Percentiles rank a stretch among this genome's conserved stretches.
Evolutionary conservation across 2,329 filamentous ascomycete genomes (phyloP).

Genomic region (Trichoderma breve): DNA sequence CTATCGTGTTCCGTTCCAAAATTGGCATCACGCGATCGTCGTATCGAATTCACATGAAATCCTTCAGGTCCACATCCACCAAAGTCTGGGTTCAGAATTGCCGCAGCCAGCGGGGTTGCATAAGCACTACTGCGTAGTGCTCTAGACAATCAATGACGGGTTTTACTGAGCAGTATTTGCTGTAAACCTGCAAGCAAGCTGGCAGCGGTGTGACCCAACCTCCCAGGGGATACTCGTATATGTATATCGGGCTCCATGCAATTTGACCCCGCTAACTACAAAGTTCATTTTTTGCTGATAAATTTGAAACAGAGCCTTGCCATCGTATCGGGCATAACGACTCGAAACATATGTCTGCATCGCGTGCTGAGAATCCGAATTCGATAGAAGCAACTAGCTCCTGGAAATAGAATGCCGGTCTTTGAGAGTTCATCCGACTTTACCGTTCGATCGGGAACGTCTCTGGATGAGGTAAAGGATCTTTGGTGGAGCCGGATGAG

Average conservation of each 20-base stretch:
- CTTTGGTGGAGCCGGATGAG: background rate
- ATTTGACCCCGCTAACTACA: background rate
- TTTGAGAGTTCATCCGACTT: background rate
- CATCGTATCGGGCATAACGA: background rate
- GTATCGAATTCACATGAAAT: background rate
- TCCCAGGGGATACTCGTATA: background rate
- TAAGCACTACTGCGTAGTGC: background rate
- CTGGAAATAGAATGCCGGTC: background rate
- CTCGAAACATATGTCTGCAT: background rate
- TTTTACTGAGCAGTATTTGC: background rate
- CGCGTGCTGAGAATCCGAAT: background rate
- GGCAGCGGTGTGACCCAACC: background rate
- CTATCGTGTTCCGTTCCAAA: background rate
- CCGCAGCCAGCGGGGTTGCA: background rate
- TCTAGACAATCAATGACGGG: background rate
- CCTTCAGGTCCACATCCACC: background rate
- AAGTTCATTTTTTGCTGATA: background rate
- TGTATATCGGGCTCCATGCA: background rate
- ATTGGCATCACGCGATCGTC: background rate
- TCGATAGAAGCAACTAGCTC: background rate
- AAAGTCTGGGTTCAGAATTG: background rate
- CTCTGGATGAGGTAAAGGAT: background rate
- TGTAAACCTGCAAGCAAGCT: background rate
- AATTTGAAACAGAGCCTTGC: background rate
- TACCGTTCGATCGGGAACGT: background rate